A percentile compares a stretch with the other conserved stretches of the same genome.
These are phyloP conservation scores for Tagetes patula DNA, from an alignment of 129 eudicot species.

Conservation along the genomic window DNA sequence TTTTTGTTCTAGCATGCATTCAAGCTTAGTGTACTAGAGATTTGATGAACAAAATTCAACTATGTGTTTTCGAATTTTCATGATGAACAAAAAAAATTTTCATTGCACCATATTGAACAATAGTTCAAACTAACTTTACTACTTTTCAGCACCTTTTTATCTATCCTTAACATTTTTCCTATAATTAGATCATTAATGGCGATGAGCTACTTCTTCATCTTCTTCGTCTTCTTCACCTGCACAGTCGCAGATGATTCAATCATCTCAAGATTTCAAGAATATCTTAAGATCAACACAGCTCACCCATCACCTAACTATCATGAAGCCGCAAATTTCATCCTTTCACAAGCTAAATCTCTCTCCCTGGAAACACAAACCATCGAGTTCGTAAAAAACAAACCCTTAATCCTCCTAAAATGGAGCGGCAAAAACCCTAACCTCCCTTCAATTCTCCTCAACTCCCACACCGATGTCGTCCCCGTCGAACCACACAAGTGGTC, in stretches of 20 bases:
- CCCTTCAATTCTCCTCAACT: constrained; percentile 75
- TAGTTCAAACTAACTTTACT: too few relatives aligned
- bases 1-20: constrained; percentile 14
- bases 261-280: constrained; percentile 75
- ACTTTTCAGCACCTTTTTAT: too few relatives aligned
- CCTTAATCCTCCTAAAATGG: constrained; percentile 79
- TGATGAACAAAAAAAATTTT: too few relatives aligned
- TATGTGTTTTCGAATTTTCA: too few relatives aligned
- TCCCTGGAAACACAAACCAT: constrained; percentile 61
- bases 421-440: constrained; percentile 56
- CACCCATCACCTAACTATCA: constrained; percentile 79
- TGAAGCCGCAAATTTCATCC: constrained; percentile 63
- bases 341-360: constrained; percentile 70
- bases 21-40: neutral
- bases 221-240: constrained; percentile 5
- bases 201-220: neutral
- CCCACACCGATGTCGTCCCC: constrained; percentile 95
- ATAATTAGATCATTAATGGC: too few relatives aligned
- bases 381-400: constrained; percentile 65
- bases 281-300: constrained; percentile 75
- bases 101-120: too few relatives aligned
- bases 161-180: too few relatives aligned
- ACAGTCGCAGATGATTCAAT: constrained; percentile 19
- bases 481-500: constrained; percentile 71
- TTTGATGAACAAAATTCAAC: neutral